phyloP scores from a whole-genome alignment of 2,329 filamentous ascomycete species.

The Verticillium albo-atrum region DNA sequence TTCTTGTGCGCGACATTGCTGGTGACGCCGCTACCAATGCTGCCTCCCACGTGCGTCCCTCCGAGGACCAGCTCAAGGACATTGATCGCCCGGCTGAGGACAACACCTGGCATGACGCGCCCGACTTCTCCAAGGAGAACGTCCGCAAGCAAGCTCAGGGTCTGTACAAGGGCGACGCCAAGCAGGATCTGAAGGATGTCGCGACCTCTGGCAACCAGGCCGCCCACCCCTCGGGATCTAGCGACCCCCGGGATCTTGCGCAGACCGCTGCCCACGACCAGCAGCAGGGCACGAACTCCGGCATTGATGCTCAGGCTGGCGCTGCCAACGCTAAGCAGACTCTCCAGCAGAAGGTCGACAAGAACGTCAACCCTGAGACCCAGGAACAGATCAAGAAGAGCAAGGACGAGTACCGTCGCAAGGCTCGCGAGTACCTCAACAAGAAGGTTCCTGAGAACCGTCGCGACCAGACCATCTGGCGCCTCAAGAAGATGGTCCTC shows the following conservation, averaged over 20 bases:
- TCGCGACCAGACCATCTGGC: slow-evolving; percentile 85
- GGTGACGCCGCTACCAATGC: slow-evolving; percentile 83
- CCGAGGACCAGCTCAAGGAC: slow-evolving; percentile 68
- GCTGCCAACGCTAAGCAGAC: slow-evolving; percentile 32
- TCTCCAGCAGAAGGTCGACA: slow-evolving; percentile 47
- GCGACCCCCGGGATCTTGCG: slow-evolving; percentile 50
- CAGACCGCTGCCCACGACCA: slow-evolving; percentile 39
- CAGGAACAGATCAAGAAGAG: slow-evolving; percentile 41
- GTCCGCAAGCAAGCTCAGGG: slow-evolving; percentile 65
- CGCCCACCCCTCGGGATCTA: slow-evolving; percentile 51
- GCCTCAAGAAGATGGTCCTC: slow-evolving; percentile 94
- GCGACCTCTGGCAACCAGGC: slow-evolving; percentile 51
- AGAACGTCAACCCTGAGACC: slow-evolving; percentile 64
- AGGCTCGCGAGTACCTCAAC: slow-evolving; percentile 69
- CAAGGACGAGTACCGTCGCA: slow-evolving; percentile 38
- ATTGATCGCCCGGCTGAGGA: slow-evolving; percentile 83
- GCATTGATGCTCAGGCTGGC: slow-evolving; percentile 47
- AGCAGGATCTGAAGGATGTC: slow-evolving; percentile 57
- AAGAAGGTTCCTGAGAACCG: slow-evolving; percentile 90
- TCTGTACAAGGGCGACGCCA: slow-evolving; percentile 49
- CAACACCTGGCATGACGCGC: slow-evolving; percentile 89
- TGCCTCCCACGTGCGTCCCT: slow-evolving; percentile 70
- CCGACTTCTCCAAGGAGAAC: slow-evolving; percentile 66
- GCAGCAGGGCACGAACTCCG: slow-evolving; percentile 34
- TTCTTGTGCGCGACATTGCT: slow-evolving; percentile 84